Conservation (phyloP, 2,329 filamentous ascomycete species). For the Aspergillus sp. region DNA sequence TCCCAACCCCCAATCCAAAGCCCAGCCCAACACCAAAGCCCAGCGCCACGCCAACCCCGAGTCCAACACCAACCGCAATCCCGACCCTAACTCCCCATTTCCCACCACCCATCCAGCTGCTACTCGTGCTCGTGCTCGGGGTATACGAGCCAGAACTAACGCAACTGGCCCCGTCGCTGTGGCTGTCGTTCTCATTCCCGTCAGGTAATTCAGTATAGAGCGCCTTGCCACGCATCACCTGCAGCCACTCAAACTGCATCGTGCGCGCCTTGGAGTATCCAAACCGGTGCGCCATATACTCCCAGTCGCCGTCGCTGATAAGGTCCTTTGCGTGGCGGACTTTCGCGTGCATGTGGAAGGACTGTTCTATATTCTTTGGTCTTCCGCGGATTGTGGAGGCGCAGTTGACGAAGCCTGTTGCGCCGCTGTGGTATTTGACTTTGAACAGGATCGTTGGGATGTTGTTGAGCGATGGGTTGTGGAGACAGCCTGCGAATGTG, state of each 20-base stretch:
- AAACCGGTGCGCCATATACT: background rate
- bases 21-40: background rate
- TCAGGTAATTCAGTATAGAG: background rate
- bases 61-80: background rate
- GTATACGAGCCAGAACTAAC: background rate
- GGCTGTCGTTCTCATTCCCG: background rate
- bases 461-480: background rate
- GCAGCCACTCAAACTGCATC: background rate
- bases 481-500: background rate
- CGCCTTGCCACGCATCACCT: background rate
- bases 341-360: background rate
- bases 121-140: too few species aligned
- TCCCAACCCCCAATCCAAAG: background rate
- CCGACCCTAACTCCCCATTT: background rate
- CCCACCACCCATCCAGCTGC: background rate
- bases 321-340: background rate
- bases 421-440: background rate
- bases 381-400: background rate
- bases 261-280: background rate
- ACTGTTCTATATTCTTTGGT: background rate
- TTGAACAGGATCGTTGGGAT: background rate
- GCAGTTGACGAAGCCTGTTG: background rate
- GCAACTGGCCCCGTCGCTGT: background rate
- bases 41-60: background rate
- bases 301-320: background rate